These are phyloP conservation scores for Chaetomiaceae sp. DNA, from an alignment of 2,329 filamentous ascomycete genomes.

Conservation along the genomic window DNA sequence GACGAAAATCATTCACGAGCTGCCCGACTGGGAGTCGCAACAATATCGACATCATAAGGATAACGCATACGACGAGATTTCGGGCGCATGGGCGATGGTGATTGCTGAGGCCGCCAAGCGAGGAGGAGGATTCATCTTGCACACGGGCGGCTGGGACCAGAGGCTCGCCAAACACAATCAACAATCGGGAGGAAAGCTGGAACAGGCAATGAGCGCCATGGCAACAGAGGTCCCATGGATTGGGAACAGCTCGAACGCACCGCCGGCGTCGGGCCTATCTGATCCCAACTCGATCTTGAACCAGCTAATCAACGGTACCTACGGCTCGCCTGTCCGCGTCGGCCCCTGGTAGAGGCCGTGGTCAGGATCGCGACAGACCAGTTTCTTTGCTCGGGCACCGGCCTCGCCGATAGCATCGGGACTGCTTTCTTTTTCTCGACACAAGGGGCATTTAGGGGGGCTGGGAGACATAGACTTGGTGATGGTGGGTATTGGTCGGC, in stretches of 20 bases:
- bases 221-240: slow-evolving; percentile 74
- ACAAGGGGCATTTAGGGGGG: slow-evolving; percentile 13
- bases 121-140: slow-evolving; percentile 82
- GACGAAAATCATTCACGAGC: slow-evolving; percentile 81
- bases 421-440: slow-evolving; percentile 15
- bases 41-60: slow-evolving; percentile 91
- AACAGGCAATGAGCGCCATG: slow-evolving; percentile 74
- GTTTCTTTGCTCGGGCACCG: not conserved
- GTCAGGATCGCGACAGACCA: not conserved
- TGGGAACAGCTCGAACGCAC: slow-evolving; percentile 39
- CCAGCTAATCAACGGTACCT: slow-evolving; percentile 58
- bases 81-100: slow-evolving; percentile 86
- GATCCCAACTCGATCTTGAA: slow-evolving; percentile 56
- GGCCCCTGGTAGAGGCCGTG: slow-evolving; percentile 52
- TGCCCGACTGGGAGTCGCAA: slow-evolving; percentile 87
- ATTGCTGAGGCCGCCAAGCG: slow-evolving; percentile 87
- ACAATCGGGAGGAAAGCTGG: slow-evolving; percentile 75
- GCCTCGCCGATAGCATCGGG: slow-evolving; percentile 8
- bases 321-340: slow-evolving; percentile 56
- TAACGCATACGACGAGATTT: slow-evolving; percentile 92
- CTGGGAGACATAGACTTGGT: slow-evolving; percentile 23
- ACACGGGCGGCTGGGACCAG: slow-evolving; percentile 90
- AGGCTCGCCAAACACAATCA: slow-evolving; percentile 83
- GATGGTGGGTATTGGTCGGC: slow-evolving; percentile 2
- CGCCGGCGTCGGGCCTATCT: slow-evolving; percentile 32